These are phyloP conservation scores for Tolypocladium cylindrosporum DNA, from an alignment of 2,329 filamentous ascomycete species.

Conservation along the genomic window DNA sequence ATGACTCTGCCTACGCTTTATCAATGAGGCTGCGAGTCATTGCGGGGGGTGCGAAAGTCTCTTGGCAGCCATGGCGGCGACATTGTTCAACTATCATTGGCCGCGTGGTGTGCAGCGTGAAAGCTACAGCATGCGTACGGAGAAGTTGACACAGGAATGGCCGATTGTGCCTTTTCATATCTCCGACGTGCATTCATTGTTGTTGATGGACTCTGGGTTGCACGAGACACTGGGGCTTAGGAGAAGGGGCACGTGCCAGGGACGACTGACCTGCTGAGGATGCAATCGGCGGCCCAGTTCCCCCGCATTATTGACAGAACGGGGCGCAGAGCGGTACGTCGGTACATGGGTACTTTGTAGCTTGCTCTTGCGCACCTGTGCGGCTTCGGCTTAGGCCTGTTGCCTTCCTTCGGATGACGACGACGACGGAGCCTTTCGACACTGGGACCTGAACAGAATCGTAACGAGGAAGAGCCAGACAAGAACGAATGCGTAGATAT, in stretches of 20 bases:
- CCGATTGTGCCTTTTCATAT: not conserved
- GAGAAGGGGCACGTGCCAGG: conserved; percentile 1
- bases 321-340: not conserved
- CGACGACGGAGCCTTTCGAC: not conserved
- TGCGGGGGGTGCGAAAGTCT: not conserved
- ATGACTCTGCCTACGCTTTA: not conserved
- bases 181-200: not conserved
- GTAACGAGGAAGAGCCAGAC: not conserved
- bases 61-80: not conserved
- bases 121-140: not conserved
- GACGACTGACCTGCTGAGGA: not conserved
- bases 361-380: not conserved
- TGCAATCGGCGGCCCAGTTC: not conserved
- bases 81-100: not conserved
- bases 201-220: not conserved
- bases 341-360: not conserved
- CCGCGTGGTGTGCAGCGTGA: not conserved
- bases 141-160: not conserved
- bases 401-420: not conserved
- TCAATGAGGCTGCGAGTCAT: not conserved
- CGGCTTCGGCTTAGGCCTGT: not conserved
- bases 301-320: not conserved
- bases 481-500: not conserved
- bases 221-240: not conserved
- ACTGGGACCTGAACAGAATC: not conserved